A percentile compares a stretch with the other conserved stretches of the same genome.
These are phyloP conservation scores for Batrachochytrium dendrobatidis DNA, from an alignment of 371 early-diverging fungal genomes.

Conservation along the genomic window DNA sequence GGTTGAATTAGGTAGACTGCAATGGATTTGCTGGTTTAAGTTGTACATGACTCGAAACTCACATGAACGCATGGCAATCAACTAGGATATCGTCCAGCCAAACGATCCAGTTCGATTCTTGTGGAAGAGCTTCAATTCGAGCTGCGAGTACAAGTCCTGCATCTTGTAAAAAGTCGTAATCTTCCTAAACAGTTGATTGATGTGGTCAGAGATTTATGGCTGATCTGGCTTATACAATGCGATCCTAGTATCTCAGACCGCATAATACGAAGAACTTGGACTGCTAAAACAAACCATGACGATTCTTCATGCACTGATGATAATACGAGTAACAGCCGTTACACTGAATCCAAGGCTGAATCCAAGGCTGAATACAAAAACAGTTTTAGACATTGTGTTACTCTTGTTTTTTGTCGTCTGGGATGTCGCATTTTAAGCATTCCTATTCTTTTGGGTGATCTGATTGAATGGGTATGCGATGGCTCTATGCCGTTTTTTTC, in stretches of 20 bases:
- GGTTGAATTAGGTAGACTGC: no score
- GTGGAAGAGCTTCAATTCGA: not conserved
- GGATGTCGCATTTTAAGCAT: not conserved
- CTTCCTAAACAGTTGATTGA: not conserved
- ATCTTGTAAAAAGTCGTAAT: not conserved
- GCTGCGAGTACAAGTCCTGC: not conserved
- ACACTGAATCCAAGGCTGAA: no score
- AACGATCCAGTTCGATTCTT: not conserved
- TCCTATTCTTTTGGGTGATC: conserved; percentile 2
- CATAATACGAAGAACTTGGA: no score
- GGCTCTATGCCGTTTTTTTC: conserved; percentile 1
- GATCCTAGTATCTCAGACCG: not conserved
- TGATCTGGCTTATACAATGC: not conserved
- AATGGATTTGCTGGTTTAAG: no score
- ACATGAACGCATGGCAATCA: no score
- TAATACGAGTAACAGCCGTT: no score
- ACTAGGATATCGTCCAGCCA: no score
- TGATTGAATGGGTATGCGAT: not conserved
- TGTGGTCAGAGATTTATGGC: not conserved
- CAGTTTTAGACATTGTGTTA: not conserved
- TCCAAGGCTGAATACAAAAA: not conserved
- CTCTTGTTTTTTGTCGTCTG: not conserved
- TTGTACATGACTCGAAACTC: no score
- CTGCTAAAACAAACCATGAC: no score
- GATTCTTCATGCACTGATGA: no score